Percentiles rank a stretch among this genome's conserved stretches.
phyloP scores from a whole-genome alignment of 75 land plant species.

The Cupressus sempervirens region DNA sequence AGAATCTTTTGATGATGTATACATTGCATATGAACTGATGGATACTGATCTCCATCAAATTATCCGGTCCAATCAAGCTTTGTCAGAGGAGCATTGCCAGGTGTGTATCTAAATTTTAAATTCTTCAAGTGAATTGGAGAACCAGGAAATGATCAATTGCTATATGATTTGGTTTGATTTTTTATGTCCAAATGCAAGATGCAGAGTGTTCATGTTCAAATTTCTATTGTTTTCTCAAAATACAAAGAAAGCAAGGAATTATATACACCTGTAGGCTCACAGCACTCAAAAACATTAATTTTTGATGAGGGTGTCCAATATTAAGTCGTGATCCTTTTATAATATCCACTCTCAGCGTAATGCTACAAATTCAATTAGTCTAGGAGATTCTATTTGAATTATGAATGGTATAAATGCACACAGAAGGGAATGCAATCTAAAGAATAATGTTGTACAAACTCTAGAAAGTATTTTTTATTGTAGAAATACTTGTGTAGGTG shows the following conservation, averaged over 20 bases:
- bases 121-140: background rate
- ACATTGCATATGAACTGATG: constrained; percentile 56
- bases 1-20: constrained; percentile 54
- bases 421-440: background rate
- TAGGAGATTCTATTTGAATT: background rate
- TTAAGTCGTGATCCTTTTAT: background rate
- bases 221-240: background rate
- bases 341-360: background rate
- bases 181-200: background rate
- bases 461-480: background rate
- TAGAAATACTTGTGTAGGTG: background rate
- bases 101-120: constrained; percentile 18
- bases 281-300: background rate
- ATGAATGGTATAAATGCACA: background rate
- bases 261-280: background rate
- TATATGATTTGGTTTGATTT: background rate
- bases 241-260: background rate
- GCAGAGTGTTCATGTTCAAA: background rate
- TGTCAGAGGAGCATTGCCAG: constrained; percentile 70
- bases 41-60: constrained; percentile 63
- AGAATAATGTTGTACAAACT: background rate
- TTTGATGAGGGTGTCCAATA: background rate
- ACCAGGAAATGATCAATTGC: constrained; percentile 2
- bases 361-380: background rate
- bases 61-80: constrained; percentile 55